Base-by-base conservation (phyloP, 768 basidiomycete species). In the Leccinum boreale region DNA sequence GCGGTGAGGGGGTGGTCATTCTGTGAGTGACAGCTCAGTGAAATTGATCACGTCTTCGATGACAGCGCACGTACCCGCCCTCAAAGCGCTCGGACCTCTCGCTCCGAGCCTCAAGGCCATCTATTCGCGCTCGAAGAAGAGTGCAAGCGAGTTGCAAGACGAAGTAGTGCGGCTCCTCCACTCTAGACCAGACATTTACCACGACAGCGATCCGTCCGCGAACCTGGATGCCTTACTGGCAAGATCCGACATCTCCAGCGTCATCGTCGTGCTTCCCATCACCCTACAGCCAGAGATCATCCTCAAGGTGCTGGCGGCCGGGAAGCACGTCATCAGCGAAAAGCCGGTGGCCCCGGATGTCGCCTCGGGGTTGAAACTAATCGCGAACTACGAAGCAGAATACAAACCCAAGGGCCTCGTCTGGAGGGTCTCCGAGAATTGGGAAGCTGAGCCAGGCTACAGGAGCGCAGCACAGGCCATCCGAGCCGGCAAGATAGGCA, bases 301-400 rank as follows among this genome's bases (percentile, higher is more conserved):
- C 55, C 71, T 82, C 57, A 82, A 81, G 65, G 81, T 83, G 0
- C 74, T 88, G 36, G 81, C 76, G 1, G 88, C 90, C 3, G 90
- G 92, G 26, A 96, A 95, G 74, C 90, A 94, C 67, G 91, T 95
- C 50, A 68, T 94, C 58, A 88, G 87, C 70, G 93, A 96, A 77
- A 95, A 95, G 67, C 94, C 94, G 6, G 80, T 94, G 14, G 90
- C 85, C 3, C 78, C 85, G 44, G 86, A 89, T 64, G 83, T 93
- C 47, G 78, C 78, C 28, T 73, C 75, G 3, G 92, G 88, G 0
- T 72, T 83, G 48, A 75, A 77, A 59, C 77, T 94, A 50, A 86
- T 94, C 68, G 75, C 80, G 35, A 78, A 75, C 39, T 94, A 91
- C 70, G 81, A 89, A 62, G 69, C 72, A 53, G 74, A 77, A 51